Base-by-base conservation (phyloP, 2,329 filamentous ascomycete genomes). In the Aspergillus aculeatinus region DNA sequence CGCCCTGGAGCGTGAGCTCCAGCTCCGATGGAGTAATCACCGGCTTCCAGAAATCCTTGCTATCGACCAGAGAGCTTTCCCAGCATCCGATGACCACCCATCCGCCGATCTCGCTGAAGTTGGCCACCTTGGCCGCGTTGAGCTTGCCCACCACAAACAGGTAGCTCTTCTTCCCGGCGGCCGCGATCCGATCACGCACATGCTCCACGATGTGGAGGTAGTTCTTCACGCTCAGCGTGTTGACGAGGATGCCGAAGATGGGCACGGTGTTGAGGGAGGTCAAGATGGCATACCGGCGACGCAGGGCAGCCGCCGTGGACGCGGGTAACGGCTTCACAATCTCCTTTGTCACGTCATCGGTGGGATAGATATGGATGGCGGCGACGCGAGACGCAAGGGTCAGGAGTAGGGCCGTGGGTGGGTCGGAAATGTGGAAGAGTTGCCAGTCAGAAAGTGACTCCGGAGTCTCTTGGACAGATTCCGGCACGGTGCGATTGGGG, bases 41-140 rank as follows among this genome's bases (percentile, higher is more conserved):
- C 0, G 93, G 92, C 68, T 87, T 86, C 83, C 89, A 98, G 72
- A 96, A 96, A 6, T 90, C 90, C 60, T 90, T 89, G 64, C 92
- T 92, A 68, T 97, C 94, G 4, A 99, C 86, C 54, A 98, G 79
- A 61, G 90, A 92, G 74, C 93, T 96, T 78, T 99, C 95, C 95
- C 95, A 99, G 77, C 95, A 99, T 2, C 95, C 94, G 10, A 99
- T 91, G 0, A 98, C 92, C 0, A 98, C 92, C 95, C 95, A 99
- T 16, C 92, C 94, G 48, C 92, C 94, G 5, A 99, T 86, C 75
- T 99, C 95, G 60, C 89, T 87, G 77, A 99, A 99, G 76, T 99
- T 99, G 52, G 95, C 95, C 23, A 99, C 83, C 75, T 99, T 99
- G 42, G 93, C 94, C 0, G 93, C 89, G 71, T 98, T 99, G 27